Conservation (phyloP, 306 rosid genomes). For the cucumber (Cucumis sativus) region Cucumber_9930_V3 NC_026661.2:17928001-17928500, state of each 20-base stretch:
- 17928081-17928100: neutral
- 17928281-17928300: neutral
- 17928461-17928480: slow-evolving; percentile 83
- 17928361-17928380: slow-evolving; percentile 32
- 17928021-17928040: neutral
- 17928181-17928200: neutral
- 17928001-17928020: neutral
- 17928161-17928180: neutral
- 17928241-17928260: neutral
- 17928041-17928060: neutral
- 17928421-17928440: slow-evolving; percentile 84
- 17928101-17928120: neutral
- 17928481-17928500: slow-evolving; percentile 57
- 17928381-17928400: slow-evolving; percentile 74
- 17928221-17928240: neutral
- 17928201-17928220: neutral
- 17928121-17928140: neutral
- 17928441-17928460: slow-evolving; percentile 67
- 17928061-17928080: neutral
- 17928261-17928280: neutral
- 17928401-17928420: slow-evolving; percentile 79
- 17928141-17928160: neutral
- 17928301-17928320: slow-evolving; percentile 6
- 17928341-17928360: slow-evolving; percentile 51
- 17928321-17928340: slow-evolving; percentile 67